Evolutionary conservation across 768 basidiomycete species (phyloP).

Genomic region (Kondoa subrosea): DNA sequence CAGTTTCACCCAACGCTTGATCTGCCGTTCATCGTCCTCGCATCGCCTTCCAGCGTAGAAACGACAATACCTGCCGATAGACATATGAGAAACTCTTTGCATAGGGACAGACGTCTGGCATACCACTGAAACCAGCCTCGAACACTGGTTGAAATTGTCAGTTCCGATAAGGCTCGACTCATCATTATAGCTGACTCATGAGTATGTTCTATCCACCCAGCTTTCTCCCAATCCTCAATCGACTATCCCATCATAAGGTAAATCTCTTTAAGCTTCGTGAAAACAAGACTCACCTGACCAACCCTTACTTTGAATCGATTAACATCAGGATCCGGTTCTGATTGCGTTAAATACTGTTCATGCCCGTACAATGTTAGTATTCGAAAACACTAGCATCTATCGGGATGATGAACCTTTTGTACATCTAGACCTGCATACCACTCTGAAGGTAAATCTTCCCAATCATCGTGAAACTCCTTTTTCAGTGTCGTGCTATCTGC

Average conservation of each 20-base stretch:
- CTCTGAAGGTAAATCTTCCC: neutral
- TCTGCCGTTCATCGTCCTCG: slow-evolving; percentile 4
- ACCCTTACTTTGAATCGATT: neutral
- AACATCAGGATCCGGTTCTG: neutral
- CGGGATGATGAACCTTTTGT: neutral
- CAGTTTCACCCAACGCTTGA: slow-evolving; percentile 1
- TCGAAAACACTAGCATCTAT: neutral
- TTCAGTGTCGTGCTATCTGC: neutral
- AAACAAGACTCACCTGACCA: neutral
- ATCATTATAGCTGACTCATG: neutral
- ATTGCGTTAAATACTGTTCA: neutral
- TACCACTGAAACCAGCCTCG: slow-evolving; percentile 9
- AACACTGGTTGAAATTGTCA: neutral
- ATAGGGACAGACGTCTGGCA: neutral
- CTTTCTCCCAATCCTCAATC: slow-evolving; percentile 4
- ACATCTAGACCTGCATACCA: slow-evolving; percentile 7
- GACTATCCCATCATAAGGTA: neutral
- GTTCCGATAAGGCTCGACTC: neutral
- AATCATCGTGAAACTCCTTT: slow-evolving; percentile 5
- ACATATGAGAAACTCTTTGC: neutral
- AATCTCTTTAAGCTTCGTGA: neutral
- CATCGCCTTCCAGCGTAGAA: slow-evolving; percentile 1
- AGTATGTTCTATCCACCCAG: slow-evolving; percentile 4
- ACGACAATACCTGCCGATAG: slow-evolving; percentile 3
- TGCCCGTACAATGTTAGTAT: neutral